These are phyloP conservation scores for Kodamaea sagamina DNA, from an alignment of 805 yeast genomes.

Conservation along the genomic window DNA sequence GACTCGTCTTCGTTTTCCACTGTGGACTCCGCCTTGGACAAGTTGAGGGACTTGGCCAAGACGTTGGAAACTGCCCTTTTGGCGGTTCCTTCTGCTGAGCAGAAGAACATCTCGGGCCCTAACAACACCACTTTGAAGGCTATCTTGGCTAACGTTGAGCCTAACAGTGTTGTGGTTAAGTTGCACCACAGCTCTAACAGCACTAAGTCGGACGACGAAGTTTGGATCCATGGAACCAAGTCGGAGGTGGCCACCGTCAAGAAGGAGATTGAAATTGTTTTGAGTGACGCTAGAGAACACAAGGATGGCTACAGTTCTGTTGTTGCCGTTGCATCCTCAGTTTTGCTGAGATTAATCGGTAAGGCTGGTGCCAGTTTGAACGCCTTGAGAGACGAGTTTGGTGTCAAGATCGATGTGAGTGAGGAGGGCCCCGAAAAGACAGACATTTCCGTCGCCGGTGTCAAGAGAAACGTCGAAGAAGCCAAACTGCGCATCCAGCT, in stretches of 20 bases:
- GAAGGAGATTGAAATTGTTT: conserved; percentile 52
- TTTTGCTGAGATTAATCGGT: conserved; percentile 83
- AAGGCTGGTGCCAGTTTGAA: conserved; percentile 78
- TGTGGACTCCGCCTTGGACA: conserved; percentile 56
- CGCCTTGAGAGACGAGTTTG: conserved; percentile 68
- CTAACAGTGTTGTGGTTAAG: conserved; percentile 46
- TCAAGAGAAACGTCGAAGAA: conserved; percentile 73
- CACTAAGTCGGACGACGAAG: conserved; percentile 47
- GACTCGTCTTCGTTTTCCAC: conserved; percentile 49
- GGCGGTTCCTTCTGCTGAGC: conserved; percentile 52
- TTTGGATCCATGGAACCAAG: conserved; percentile 70
- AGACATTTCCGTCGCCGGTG: conserved; percentile 62
- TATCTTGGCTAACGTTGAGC: conserved; percentile 39
- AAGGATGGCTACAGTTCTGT: conserved; percentile 48
- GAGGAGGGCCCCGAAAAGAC: conserved; percentile 39
- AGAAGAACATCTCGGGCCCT: conserved; percentile 62
- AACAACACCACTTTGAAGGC: conserved; percentile 56
- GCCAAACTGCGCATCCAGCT: conserved; percentile 61
- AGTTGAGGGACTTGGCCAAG: conserved; percentile 58
- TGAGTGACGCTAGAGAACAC: conserved; percentile 57
- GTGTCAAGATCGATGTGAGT: conserved; percentile 69
- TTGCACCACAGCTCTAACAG: conserved; percentile 41
- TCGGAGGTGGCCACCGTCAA: conserved; percentile 57
- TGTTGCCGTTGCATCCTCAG: conserved; percentile 63
- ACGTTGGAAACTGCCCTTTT: conserved; percentile 54